Evolutionary conservation across 331 rosid species (phyloP).

Genomic region (Cydonia oblonga): DNA sequence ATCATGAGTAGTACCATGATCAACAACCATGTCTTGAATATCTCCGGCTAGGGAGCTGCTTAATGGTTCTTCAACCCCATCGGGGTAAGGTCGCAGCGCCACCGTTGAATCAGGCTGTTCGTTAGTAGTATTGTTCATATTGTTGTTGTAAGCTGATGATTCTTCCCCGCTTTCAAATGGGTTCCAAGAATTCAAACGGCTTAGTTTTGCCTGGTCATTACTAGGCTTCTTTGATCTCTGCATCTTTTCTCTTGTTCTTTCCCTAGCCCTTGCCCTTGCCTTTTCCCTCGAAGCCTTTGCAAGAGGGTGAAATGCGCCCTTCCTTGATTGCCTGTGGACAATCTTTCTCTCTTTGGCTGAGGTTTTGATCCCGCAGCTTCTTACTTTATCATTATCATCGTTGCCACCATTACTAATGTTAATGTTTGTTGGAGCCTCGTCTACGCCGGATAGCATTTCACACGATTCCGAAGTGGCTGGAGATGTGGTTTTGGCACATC

Average conservation of each 20-base stretch:
- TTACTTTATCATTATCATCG: background rate
- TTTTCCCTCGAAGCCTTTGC: constrained; percentile 50
- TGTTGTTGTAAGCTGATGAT: constrained; percentile 31
- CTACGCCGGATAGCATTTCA: constrained; percentile 56
- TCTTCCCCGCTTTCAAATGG: constrained; percentile 45
- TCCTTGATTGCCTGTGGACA: constrained; percentile 17
- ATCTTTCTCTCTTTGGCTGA: background rate
- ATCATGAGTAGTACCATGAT: constrained; percentile 10
- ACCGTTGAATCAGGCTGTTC: constrained; percentile 13
- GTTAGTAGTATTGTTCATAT: background rate
- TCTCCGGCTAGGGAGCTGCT: constrained; percentile 19
- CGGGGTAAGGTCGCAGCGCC: background rate
- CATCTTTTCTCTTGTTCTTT: constrained; percentile 42
- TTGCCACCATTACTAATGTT: background rate
- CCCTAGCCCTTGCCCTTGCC: constrained; percentile 75
- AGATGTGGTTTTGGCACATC: background rate
- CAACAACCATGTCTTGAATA: constrained; percentile 8
- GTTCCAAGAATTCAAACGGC: constrained; percentile 35
- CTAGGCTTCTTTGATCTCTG: background rate
- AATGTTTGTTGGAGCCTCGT: constrained; percentile 34
- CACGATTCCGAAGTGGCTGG: constrained; percentile 64
- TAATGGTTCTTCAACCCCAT: constrained; percentile 27
- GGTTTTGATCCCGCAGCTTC: background rate
- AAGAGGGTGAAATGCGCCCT: constrained; percentile 26
- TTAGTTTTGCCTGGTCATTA: constrained; percentile 13